These are phyloP conservation scores for Podaxis carcinomalis DNA, from an alignment of 768 basidiomycete species.

Conservation along the genomic window DNA sequence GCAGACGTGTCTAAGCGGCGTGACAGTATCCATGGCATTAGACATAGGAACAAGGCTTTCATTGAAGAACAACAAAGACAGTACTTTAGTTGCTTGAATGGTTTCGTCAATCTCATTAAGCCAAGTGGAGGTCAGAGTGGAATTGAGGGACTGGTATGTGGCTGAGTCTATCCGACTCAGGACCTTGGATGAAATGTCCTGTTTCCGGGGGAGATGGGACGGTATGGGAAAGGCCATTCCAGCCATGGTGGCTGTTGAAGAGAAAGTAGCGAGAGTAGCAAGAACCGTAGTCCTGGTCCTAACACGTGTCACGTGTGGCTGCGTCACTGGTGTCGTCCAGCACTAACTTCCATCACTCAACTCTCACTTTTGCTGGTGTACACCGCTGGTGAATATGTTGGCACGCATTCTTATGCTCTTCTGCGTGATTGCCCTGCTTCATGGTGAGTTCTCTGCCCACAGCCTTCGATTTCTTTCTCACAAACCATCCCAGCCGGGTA, in stretches of 20 bases:
- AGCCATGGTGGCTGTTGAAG: conserved; percentile 10
- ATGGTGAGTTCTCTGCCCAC: conserved; percentile 36
- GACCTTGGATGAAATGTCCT: conserved; percentile 69
- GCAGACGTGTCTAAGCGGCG: conserved; percentile 53
- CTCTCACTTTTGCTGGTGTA: neutral
- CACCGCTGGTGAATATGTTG: conserved; percentile 29
- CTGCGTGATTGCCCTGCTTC: conserved; percentile 45
- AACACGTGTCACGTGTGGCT: conserved; percentile 24
- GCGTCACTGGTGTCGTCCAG: conserved; percentile 4
- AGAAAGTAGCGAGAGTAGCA: neutral
- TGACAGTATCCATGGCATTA: conserved; percentile 13
- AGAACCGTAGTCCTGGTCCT: neutral
- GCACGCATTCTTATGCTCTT: conserved; percentile 42
- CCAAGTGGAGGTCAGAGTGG: conserved; percentile 64
- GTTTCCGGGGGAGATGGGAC: conserved; percentile 65
- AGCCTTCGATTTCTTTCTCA: neutral
- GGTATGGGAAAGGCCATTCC: conserved; percentile 75
- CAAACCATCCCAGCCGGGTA: conserved; percentile 53
- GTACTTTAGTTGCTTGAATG: conserved; percentile 69
- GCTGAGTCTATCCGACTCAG: conserved; percentile 67
- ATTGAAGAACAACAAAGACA: conserved; percentile 4
- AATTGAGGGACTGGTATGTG: conserved; percentile 51
- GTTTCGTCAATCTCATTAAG: conserved; percentile 67
- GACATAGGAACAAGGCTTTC: neutral
- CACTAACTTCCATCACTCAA: neutral